Evolutionary conservation across 192 early-diverging fungal species (phyloP), one percentile per base, ranked within the genome.

Genomic region (Physocladia obscura): DNA sequence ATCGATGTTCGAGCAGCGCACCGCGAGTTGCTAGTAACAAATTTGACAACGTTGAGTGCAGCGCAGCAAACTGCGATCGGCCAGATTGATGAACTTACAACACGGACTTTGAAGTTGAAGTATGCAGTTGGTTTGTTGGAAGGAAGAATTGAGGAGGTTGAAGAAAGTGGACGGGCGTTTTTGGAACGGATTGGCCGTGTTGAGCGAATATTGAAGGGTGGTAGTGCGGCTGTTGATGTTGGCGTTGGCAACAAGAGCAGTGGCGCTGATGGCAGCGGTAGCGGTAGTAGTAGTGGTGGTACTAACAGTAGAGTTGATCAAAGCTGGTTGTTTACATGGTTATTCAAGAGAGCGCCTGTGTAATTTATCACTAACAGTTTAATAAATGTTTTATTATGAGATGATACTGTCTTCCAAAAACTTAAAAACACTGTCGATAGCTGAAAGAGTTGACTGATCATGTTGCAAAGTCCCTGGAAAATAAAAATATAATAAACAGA

Each of bases 371-470:
- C n/a, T n/a, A n/a, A n/a, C n/a, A n/a, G n/a, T n/a, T n/a, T n/a
- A n/a, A n/a, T n/a, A n/a, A n/a, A n/a, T n/a, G n/a, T n/a, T n/a
- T n/a, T n/a, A n/a, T n/a, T n/a, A n/a, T n/a, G n/a, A n/a, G n/a
- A n/a, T 47, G n/a, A 17, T 47, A 54, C 51, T 24, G 19, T 59
- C 34, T 17, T 39, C 38, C 36, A 62, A 30, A 48, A 24, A 58
- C 24, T 69, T 17, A 59, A 69, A 69, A 13, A 69, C 56, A n/a
- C 35, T 22, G 31, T 69, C 56, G 37, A 57, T 69, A n/a, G 67
- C 67, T 19, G 47, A 22, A 8, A 69, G 57, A 24, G 69, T 70
- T 0, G 69, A 61, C 26, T 70, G 57, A 19, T 70, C 69, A 21
- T 70, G 69, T 49, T 56, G 56, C 8, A 8, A 30, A 1, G 69